These are phyloP conservation scores for Kwoniella sp. DNA, from an alignment of 768 basidiomycete genomes.

Conservation along the genomic window DNA sequence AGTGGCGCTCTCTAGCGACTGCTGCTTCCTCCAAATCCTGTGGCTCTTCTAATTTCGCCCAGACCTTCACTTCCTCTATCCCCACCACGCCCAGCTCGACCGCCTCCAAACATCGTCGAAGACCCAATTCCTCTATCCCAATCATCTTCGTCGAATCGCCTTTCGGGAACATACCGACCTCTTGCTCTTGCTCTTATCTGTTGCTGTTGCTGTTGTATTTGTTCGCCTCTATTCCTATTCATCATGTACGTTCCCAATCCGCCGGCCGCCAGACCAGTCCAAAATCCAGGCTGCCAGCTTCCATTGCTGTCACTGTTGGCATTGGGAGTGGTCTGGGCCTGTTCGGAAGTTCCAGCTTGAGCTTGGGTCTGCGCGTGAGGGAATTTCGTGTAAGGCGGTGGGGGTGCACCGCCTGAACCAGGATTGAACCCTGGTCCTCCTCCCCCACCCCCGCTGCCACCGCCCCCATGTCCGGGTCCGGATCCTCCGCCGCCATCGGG, in stretches of 20 bases:
- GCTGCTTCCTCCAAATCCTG: constrained; percentile 76
- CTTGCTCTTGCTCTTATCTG: neutral
- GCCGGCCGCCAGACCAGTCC: constrained; percentile 77
- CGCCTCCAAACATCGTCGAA: constrained; percentile 32
- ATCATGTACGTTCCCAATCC: constrained; percentile 63
- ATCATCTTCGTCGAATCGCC: constrained; percentile 17
- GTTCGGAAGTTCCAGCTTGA: constrained; percentile 62
- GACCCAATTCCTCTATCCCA: constrained; percentile 53
- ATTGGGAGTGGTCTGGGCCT: constrained; percentile 53
- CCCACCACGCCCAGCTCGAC: constrained; percentile 58
- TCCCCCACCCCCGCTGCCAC: constrained; percentile 45
- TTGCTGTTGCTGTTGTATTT: constrained; percentile 22
- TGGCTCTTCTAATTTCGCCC: constrained; percentile 66
- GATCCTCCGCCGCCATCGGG: constrained; percentile 54
- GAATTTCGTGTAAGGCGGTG: constrained; percentile 53
- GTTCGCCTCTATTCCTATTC: neutral
- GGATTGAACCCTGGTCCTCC: constrained; percentile 52
- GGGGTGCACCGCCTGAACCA: constrained; percentile 49
- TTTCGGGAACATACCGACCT: constrained; percentile 8
- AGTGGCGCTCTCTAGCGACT: constrained; percentile 68
- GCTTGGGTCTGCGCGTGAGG: constrained; percentile 43
- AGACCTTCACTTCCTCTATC: constrained; percentile 59
- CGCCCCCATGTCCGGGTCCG: too few relatives aligned
- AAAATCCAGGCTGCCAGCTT: constrained; percentile 74
- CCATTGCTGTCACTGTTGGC: constrained; percentile 51